Evolutionary conservation across 768 basidiomycete species (phyloP).

Genomic region (Leccinum broughii): DNA sequence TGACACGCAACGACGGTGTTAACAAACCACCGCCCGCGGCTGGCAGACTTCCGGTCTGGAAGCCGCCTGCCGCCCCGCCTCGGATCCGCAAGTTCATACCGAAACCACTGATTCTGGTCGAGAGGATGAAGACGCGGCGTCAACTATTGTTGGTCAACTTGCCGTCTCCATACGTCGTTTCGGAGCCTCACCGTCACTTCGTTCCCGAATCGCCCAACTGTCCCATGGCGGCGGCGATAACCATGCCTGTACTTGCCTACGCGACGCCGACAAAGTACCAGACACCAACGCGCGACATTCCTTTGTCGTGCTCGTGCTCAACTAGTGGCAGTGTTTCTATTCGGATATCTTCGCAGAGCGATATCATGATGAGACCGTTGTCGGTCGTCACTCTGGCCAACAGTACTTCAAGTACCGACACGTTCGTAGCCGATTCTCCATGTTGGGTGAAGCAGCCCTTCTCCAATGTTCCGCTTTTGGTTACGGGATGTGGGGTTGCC

Average conservation of each 20-base stretch:
- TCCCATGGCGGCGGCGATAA: not conserved
- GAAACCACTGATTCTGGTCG: constrained; percentile 27
- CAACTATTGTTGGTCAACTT: constrained; percentile 3
- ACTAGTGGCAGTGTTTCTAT: constrained; percentile 11
- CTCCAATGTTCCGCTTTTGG: constrained; percentile 9
- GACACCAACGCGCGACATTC: not conserved
- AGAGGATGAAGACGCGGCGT: constrained; percentile 26
- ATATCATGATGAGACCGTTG: constrained; percentile 3
- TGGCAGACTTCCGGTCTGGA: not conserved
- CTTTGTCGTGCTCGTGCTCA: constrained; percentile 1
- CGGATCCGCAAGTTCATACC: constrained; percentile 23
- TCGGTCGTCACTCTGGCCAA: constrained; percentile 13
- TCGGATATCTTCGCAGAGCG: constrained; percentile 4
- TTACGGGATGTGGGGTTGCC: not conserved
- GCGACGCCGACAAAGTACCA: constrained; percentile 10
- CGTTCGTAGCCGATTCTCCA: constrained; percentile 26
- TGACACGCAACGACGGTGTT: constrained; percentile 1
- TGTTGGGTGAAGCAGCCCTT: constrained; percentile 12
- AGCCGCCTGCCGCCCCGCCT: not conserved
- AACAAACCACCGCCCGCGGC: not conserved
- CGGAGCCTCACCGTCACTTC: not conserved
- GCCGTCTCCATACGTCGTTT: not conserved
- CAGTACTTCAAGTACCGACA: constrained; percentile 20
- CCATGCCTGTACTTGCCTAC: not conserved
- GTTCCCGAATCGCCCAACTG: not conserved